These are phyloP conservation scores for Diacronema lutheri DNA, from an alignment of 78 protist genomes.

Conservation along the genomic window DNA sequence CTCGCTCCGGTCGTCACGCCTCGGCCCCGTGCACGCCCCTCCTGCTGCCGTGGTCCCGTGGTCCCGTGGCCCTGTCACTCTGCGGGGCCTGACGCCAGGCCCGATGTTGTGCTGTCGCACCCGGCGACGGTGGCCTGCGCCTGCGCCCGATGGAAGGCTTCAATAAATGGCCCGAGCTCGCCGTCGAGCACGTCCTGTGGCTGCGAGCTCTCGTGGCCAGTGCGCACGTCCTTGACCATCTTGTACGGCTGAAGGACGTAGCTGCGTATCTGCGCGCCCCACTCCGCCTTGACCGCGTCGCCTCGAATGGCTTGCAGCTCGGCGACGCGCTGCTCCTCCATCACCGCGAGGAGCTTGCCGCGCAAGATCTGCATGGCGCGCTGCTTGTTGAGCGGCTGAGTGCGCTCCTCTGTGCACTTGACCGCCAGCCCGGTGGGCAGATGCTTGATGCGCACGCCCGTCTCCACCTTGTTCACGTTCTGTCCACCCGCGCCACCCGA, in stretches of 20 bases:
- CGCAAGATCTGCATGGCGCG: background rate
- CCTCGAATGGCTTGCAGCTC: background rate
- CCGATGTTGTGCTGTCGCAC: too few species aligned
- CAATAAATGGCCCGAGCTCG: background rate
- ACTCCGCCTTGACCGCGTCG: background rate
- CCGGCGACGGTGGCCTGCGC: too few species aligned
- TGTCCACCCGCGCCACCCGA: constrained; percentile 42
- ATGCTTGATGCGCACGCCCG: constrained; percentile 21
- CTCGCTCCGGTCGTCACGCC: too few species aligned
- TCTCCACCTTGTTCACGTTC: constrained; percentile 44
- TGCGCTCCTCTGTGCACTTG: constrained; percentile 26
- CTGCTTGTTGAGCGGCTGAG: constrained; percentile 20
- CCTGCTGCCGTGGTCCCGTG: too few species aligned
- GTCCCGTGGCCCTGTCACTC: too few species aligned
- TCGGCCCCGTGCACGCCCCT: too few species aligned
- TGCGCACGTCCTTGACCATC: constrained; percentile 21
- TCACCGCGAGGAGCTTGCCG: constrained; percentile 3
- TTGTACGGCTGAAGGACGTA: constrained; percentile 36
- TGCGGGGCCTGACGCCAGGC: too few species aligned
- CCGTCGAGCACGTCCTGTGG: constrained; percentile 20
- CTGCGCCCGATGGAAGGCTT: too few species aligned
- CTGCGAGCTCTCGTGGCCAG: background rate
- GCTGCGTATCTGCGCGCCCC: constrained; percentile 25
- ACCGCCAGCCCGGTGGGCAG: constrained; percentile 20
- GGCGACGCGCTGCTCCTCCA: background rate